Percentiles rank a stretch among this genome's conserved stretches.
phyloP scores from a whole-genome alignment of 2,329 filamentous ascomycete genomes.

The Fusarium sp. region DNA sequence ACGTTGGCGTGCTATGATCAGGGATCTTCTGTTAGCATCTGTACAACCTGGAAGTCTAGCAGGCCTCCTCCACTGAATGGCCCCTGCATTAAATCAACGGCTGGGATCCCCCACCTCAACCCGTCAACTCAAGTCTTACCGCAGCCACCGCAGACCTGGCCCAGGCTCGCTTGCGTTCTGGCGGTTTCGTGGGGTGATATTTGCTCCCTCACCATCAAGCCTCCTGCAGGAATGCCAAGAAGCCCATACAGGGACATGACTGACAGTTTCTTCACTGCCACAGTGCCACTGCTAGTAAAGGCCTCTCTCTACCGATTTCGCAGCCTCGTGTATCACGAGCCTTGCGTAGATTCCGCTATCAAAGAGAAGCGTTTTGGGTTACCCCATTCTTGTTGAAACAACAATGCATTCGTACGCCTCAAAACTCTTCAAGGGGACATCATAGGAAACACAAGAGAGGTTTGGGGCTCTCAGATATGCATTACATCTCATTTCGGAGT shows the following conservation, averaged over 20 bases:
- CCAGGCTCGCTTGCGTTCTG: conserved; percentile 41
- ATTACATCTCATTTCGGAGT: not conserved
- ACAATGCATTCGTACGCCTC: not conserved
- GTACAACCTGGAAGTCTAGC: not conserved
- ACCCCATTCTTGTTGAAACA: not conserved
- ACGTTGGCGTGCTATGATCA: conserved; percentile 38
- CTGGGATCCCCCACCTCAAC: conserved; percentile 37
- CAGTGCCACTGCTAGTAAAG: conserved; percentile 6
- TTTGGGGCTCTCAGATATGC: not conserved
- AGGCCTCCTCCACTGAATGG: conserved; percentile 30
- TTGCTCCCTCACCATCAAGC: conserved; percentile 40
- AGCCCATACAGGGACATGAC: conserved; percentile 8
- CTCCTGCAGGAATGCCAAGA: conserved; percentile 34
- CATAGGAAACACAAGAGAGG: not conserved
- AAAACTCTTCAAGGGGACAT: not conserved
- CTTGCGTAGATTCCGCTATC: conserved; percentile 6
- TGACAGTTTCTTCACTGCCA: conserved; percentile 15
- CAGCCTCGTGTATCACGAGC: conserved; percentile 11
- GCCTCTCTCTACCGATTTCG: conserved; percentile 15
- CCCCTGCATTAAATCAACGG: conserved; percentile 45
- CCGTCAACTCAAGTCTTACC: conserved; percentile 33
- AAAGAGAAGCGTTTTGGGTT: not conserved
- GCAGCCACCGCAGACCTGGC: conserved; percentile 42
- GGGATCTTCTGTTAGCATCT: conserved; percentile 9
- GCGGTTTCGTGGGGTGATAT: conserved; percentile 46